Conservation (phyloP, 1,139 yeast species). For the Pneumocystis sp. region DNA sequence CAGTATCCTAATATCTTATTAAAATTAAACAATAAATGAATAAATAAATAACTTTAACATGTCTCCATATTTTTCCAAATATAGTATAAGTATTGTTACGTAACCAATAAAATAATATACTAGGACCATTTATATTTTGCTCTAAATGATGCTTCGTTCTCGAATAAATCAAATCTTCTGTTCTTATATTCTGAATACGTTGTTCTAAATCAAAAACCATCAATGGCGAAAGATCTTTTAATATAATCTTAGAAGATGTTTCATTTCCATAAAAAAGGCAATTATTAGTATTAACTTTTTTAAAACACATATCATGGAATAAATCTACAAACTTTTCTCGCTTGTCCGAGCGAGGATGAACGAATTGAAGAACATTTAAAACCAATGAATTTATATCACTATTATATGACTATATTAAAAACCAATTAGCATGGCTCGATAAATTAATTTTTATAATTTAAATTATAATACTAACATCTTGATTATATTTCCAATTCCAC, state of each 20-base stretch:
- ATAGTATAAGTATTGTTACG: constrained; percentile 1
- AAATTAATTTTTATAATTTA: constrained; percentile 4
- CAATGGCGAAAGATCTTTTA: not conserved
- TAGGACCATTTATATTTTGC: not conserved
- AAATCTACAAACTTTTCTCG: not conserved
- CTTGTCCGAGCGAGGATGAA: not conserved
- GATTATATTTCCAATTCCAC: constrained; percentile 13
- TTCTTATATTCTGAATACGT: not conserved
- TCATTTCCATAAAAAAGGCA: not conserved
- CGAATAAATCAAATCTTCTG: not conserved
- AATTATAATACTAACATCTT: constrained; percentile 20
- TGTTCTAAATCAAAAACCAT: not conserved
- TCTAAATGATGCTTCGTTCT: not conserved
- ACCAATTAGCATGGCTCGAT: not conserved
- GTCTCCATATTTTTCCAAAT: not conserved
- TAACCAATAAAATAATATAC: not conserved
- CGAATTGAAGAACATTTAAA: not conserved
- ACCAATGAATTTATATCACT: not conserved
- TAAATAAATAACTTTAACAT: constrained; percentile 7
- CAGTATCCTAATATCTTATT: constrained; percentile 42
- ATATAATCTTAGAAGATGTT: not conserved
- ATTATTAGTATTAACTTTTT: not conserved
- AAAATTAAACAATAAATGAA: not conserved
- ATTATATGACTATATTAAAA: not conserved
- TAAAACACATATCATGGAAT: not conserved